Base-by-base conservation (phyloP, 257 asterid species). In the Solanum sitiens region DNA sequence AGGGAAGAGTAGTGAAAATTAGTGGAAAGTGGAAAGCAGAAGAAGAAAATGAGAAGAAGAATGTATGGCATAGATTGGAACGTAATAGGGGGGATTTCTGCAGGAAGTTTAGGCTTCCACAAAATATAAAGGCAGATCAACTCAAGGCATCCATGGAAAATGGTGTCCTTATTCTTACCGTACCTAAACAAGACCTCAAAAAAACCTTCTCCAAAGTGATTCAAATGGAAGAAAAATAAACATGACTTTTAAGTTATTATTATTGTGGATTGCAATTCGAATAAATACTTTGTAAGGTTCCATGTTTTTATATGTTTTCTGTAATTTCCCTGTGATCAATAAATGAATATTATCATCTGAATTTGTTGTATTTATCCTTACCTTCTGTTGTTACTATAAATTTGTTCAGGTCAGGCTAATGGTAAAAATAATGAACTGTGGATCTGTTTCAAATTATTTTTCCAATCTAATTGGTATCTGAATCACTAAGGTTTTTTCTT, bases 81-180 rank as follows among this genome's bases (percentile, higher is more conserved):
- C 89, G 86, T 25, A 87, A 67, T 7, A 12, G 86, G 11, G 89
- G 86, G 1, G 39, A 30, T 15, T 87, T 79, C 84, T 80, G 89
- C 83, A 83, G 86, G 14, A 70, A 35, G 27, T 87, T 87, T 61
- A 82, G 89, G 83, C 87, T 68, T 50, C 87, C 87, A 71, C 25
- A 47, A 8, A 68, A 82, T 44, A 5, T 74, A 37, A 47, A 68
- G 47, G 86, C 84, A 20, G 72, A 87, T 67, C 82, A 37, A 68
- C 11, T 82, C 25, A 63, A 73, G 3, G 82, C 82, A 20, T 74
- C 82, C 7, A 74, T 74, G 82, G 32, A 74, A 18, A 87, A 77
- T 27, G 88, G 88, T 33, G 79, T 87, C 8, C 88, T 87, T 23
- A 39, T 35, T n/a, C 50, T 87, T 0, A 76, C 80, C 20, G 73